phyloP scores from a whole-genome alignment of 2,329 filamentous ascomycete species.

The Talaromyces sp. region DNA sequence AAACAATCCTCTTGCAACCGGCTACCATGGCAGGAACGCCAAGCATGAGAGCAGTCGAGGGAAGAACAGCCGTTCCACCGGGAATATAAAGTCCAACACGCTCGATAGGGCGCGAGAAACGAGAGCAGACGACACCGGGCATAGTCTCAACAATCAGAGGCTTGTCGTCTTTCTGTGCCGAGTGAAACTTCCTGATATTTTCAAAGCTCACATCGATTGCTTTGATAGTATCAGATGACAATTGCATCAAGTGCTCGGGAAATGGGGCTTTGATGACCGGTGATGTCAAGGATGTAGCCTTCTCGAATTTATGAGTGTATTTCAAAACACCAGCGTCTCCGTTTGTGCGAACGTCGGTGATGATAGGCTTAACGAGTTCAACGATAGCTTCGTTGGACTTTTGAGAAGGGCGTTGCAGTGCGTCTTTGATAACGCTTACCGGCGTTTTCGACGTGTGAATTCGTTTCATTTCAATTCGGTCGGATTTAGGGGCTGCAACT shows the following conservation, averaged over 20 bases:
- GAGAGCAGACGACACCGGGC: conserved; percentile 92
- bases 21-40: conserved; percentile 97
- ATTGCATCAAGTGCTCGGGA: conserved; percentile 76
- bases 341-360: conserved; percentile 76
- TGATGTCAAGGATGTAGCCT: conserved; percentile 83
- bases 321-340: conserved; percentile 86
- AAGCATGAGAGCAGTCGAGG: conserved; percentile 95
- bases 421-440: conserved; percentile 64
- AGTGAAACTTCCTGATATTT: conserved; percentile 92
- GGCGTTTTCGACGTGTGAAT: conserved; percentile 66
- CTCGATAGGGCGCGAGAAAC: conserved; percentile 89
- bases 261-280: conserved; percentile 90
- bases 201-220: conserved; percentile 94
- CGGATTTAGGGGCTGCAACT: conserved; percentile 49
- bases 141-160: conserved; percentile 89
- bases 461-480: conserved; percentile 77
- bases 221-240: conserved; percentile 76
- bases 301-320: conserved; percentile 98
- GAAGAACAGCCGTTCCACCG: conserved; percentile 93
- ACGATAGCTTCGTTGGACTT: conserved; percentile 93
- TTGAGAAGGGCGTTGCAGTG: conserved; percentile 84
- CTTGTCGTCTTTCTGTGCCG: conserved; percentile 81
- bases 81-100: conserved; percentile 95
- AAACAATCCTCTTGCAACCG: conserved; percentile 89
- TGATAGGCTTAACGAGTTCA: conserved; percentile 85